Evolutionary conservation across 2,329 filamentous ascomycete genomes (phyloP).

Genomic region (Aspergillus calidoustus): DNA sequence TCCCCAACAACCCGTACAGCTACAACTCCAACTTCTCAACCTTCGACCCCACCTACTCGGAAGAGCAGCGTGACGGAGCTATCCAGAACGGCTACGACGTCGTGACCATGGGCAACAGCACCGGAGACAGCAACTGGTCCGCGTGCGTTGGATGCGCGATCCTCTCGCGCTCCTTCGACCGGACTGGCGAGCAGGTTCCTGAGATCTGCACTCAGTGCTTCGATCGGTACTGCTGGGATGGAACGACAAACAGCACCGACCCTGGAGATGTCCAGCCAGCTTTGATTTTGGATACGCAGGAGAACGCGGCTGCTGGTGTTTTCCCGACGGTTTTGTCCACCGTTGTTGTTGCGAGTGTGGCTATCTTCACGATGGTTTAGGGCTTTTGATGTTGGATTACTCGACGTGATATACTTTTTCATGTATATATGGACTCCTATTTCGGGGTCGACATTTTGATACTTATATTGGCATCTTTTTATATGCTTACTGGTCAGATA

Average conservation of each 20-base stretch:
- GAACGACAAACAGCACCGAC: conserved; percentile 57
- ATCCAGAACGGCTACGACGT: conserved; percentile 85
- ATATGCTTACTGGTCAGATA: not conserved
- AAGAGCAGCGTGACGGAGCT: conserved; percentile 72
- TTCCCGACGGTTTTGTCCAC: conserved; percentile 10
- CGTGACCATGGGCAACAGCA: conserved; percentile 81
- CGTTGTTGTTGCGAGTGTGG: conserved; percentile 9
- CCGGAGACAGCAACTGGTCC: conserved; percentile 74
- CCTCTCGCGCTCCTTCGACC: conserved; percentile 73
- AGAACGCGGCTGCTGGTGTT: not conserved
- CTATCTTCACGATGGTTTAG: conserved; percentile 11
- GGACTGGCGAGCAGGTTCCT: conserved; percentile 72
- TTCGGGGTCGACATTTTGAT: not conserved
- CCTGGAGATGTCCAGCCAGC: conserved; percentile 18
- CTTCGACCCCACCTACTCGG: conserved; percentile 68
- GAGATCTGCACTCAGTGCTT: conserved; percentile 78
- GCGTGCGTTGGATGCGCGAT: conserved; percentile 88
- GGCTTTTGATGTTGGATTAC: not conserved
- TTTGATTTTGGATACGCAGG: not conserved
- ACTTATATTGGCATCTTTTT: not conserved
- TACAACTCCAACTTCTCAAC: conserved; percentile 79
- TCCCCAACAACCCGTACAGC: conserved; percentile 84
- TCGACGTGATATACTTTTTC: not conserved
- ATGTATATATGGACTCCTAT: conserved; percentile 1
- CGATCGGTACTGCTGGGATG: conserved; percentile 87